Evolutionary conservation across 208 protist species (phyloP), one percentile per base, ranked within the genome.

Genomic region (Leishmania tarentolae): DNA sequence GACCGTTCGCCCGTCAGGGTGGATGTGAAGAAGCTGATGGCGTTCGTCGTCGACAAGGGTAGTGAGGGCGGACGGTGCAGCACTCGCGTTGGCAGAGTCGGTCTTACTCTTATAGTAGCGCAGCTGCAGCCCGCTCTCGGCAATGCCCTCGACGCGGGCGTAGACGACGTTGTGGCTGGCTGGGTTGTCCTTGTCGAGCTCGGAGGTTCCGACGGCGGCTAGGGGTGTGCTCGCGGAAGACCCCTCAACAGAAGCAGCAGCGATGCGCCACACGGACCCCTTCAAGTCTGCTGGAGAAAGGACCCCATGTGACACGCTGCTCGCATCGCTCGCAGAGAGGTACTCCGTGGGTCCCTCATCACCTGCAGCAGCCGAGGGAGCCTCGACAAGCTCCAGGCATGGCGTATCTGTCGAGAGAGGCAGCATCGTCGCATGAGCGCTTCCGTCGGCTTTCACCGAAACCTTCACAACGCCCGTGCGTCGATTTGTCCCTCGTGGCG

Each of bases 11-110:
- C 72, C 66, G 70, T 81, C 75, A 11, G 76, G 24, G 31, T 83
- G 74, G 47, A 77, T 21, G 46, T 81, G 73, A 40, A 90, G 56
- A 6, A 90, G 81, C 74, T 90, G 83, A 57, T 90, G 87, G 11
- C 80, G 83, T 42, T 63, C 80, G 53, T 75, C 83, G 19, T 91
- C 85, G n/a, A 89, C 63, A n/a, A 89, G 63, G 63, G 87, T 61
- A 56, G 63, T 56, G 47, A 28, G 17, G 57, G 47, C 46, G 24
- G 31, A 7, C n/a, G 28, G n/a, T 35, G 19, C 77, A n/a, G 44
- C 53, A 2, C 15, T 75, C 47, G 65, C 59, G 13, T 61, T 8
- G 24, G 81, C 28, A 17, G 75, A 31, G 13, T 17, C 57, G 37
- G 13, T 40, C 8, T 69, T 75, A n/a, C 15, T 69, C 73, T 79